Base-by-base conservation (phyloP, 2,329 filamentous ascomycete genomes). In the Claviceps sorghi region DNA sequence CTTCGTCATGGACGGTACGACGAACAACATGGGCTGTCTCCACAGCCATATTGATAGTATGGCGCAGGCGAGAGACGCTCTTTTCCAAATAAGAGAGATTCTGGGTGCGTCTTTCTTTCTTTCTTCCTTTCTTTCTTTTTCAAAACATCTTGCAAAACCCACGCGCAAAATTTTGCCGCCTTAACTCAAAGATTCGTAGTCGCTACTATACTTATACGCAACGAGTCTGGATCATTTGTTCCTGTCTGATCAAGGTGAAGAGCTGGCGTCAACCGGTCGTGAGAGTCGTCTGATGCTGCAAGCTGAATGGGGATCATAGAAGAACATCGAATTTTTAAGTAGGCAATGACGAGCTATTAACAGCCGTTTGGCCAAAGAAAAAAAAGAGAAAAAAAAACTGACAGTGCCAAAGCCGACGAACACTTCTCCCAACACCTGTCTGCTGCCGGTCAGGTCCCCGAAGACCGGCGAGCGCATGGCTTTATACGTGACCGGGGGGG, bases 1-100 rank as follows among this genome's bases (percentile, higher is more conserved):
- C 53, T 29, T 66, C 61, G 17, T 67, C 55, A 13, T 60, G 54
- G 9, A 51, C 55, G 4, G 63, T 61, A 36, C 66, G 66, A 41
- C 48, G 56, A 52, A 61, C 51, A 8, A 60, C 58, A n/a, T 60
- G 61, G 4, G 59, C 30, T 4, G 50, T 55, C 48, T 67, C 62
- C 50, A 65, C 36, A 29, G 43, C 15, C 52, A 53, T 53, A 17
- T 44, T 45, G 41, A 19, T 19, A 19, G 19, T 11, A 10, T 36
- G 26, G 41, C 22, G 8, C 42, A 44, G 13, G 21, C 22, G 17
- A 17, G 22, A 13, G 8, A 44, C 26, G 21, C 26, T 26, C 13
- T 17, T 17, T 15, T 8, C 11, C 13, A 1, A 29, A 8, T 3
- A 44, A 44, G 42, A 32, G 19, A 19, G 9, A 22, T 19, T 32